A percentile compares a stretch with the other conserved stretches of the same genome.
Conservation (phyloP, 495 filamentous ascomycete genomes). For the Chaetomium tenue region DNA sequence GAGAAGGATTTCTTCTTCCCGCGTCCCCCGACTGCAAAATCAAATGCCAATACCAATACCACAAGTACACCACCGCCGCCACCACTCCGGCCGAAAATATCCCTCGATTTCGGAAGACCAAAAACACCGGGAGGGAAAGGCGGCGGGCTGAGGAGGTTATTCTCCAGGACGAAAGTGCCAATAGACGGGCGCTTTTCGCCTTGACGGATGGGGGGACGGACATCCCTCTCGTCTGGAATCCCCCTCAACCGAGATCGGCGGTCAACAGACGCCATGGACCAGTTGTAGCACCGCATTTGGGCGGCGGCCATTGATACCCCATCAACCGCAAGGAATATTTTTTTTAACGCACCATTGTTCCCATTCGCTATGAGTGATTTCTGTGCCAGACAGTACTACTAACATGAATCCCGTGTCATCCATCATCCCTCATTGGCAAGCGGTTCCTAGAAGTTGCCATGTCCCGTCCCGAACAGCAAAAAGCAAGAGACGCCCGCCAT, state of each 20-base stretch:
- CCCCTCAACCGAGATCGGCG: not conserved
- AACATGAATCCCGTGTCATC: not conserved
- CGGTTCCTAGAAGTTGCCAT: not conserved
- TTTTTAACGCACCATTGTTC: constrained; percentile 2
- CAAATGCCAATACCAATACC: not conserved
- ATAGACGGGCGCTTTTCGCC: not conserved
- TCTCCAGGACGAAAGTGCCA: constrained; percentile 11
- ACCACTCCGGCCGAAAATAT: not conserved
- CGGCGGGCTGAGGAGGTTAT: constrained; percentile 31
- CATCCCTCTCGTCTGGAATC: not conserved
- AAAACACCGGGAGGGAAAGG: constrained; percentile 25
- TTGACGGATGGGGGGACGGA: not conserved
- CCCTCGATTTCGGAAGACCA: not conserved
- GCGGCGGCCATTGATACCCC: constrained; percentile 8
- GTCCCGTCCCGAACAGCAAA: not conserved
- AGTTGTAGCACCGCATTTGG: constrained; percentile 1
- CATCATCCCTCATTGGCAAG: constrained; percentile 4
- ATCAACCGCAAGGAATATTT: not conserved
- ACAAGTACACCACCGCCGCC: not conserved
- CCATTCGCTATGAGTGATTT: constrained; percentile 6
- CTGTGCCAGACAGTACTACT: constrained; percentile 9
- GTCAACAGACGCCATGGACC: not conserved
- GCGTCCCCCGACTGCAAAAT: not conserved
- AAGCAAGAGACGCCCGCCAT: not conserved
- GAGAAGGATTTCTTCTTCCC: constrained; percentile 12